A percentile compares a stretch with the other conserved stretches of the same genome.
These are phyloP conservation scores for Polysphondylium violaceum DNA, from an alignment of 78 protist species.

Conservation along the genomic window DNA sequence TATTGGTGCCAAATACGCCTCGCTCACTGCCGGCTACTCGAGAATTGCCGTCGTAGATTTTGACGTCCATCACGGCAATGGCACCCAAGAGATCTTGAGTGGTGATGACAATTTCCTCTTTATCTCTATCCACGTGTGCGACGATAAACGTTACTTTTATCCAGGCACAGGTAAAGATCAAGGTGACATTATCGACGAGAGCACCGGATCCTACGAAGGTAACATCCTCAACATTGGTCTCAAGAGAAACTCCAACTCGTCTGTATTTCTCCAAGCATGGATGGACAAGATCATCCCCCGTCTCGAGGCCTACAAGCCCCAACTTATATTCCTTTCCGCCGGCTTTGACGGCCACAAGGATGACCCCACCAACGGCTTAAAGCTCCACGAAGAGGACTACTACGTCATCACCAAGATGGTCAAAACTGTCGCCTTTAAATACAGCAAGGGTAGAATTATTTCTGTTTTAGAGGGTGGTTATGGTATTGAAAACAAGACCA, in stretches of 20 bases:
- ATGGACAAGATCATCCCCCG: conserved; percentile 72
- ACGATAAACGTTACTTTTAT: conserved; percentile 67
- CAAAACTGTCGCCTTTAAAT: conserved; percentile 57
- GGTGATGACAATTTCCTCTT: conserved; percentile 83
- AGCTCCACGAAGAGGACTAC: conserved; percentile 71
- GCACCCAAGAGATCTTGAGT: conserved; percentile 84
- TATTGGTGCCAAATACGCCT: conserved; percentile 87
- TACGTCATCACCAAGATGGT: conserved; percentile 76
- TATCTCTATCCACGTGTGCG: conserved; percentile 84
- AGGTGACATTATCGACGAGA: conserved; percentile 26
- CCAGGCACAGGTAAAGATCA: conserved; percentile 82
- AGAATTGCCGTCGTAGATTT: conserved; percentile 88
- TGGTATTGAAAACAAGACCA: conserved; percentile 48
- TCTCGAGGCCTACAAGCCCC: conserved; percentile 76
- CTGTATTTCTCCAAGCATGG: conserved; percentile 56
- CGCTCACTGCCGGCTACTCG: conserved; percentile 2
- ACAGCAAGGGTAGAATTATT: conserved; percentile 75
- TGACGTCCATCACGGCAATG: conserved; percentile 91
- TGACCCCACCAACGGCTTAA: conserved; percentile 84
- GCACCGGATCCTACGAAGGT: conserved; percentile 33
- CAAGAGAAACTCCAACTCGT: conserved; percentile 52
- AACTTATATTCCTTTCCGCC: conserved; percentile 82
- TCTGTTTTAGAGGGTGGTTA: conserved; percentile 86
- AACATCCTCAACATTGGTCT: conserved; percentile 76
- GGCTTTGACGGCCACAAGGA: conserved; percentile 89